phyloP scores from a whole-genome alignment of 2,329 filamentous ascomycete species.

The Huntiella savannae region DNA sequence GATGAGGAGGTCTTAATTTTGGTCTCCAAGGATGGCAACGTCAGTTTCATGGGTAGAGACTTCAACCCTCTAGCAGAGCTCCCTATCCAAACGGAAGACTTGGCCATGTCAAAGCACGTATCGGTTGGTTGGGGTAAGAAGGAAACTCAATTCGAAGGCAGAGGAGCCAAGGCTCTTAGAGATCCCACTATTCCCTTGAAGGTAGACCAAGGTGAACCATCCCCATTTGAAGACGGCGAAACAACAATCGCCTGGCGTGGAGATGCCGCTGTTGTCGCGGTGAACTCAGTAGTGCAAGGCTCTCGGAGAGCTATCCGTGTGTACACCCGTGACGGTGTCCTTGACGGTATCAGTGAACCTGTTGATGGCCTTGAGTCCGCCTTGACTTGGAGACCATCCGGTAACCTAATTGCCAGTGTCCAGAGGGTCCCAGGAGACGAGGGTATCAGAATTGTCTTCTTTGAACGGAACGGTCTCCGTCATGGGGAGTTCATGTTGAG shows the following conservation, averaged over 20 bases:
- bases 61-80: slow-evolving; percentile 73
- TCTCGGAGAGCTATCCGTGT: slow-evolving; percentile 67
- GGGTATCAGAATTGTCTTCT: slow-evolving; percentile 59
- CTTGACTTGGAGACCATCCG: slow-evolving; percentile 78
- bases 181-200: slow-evolving; percentile 92
- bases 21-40: slow-evolving; percentile 56
- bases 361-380: slow-evolving; percentile 78
- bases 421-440: slow-evolving; percentile 51
- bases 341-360: slow-evolving; percentile 88
- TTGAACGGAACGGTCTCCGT: slow-evolving; percentile 91
- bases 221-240: slow-evolving; percentile 49
- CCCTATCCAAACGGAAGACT: slow-evolving; percentile 52
- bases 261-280: slow-evolving; percentile 75
- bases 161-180: slow-evolving; percentile 63
- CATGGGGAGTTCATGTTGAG: slow-evolving; percentile 85
- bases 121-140: slow-evolving; percentile 97
- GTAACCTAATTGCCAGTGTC: slow-evolving; percentile 77
- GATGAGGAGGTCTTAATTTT: slow-evolving; percentile 83
- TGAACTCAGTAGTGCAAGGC: slow-evolving; percentile 57
- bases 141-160: slow-evolving; percentile 94
- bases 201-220: slow-evolving; percentile 66
- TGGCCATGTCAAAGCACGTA: slow-evolving; percentile 79
- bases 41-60: slow-evolving; percentile 80
- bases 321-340: slow-evolving; percentile 71
- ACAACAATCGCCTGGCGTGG: slow-evolving; percentile 80